Base-by-base conservation (phyloP, 208 protist species). In the Trypanosoma melophagium region DNA sequence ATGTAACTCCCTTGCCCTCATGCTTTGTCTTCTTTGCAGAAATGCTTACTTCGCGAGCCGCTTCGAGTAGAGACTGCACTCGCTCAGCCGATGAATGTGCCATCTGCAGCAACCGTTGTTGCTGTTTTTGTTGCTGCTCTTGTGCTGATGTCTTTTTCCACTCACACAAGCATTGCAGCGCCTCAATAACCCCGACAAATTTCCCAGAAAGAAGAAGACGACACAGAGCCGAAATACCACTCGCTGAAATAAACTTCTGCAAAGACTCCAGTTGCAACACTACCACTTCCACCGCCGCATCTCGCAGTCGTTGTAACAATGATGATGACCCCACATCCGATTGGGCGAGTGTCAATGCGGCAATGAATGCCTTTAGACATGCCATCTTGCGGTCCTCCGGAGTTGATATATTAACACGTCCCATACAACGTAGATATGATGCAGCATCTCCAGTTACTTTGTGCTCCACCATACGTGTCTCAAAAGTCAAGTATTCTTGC, bases 271-370 rank as follows among this genome's bases (percentile, higher is more conserved):
- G 49, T 40, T 83, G 52, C 19, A 28, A 7, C 35, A 61, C 49
- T 9, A 71, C 66, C 24, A 63, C 68, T 14, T 60, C 35, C 22
- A 69, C 60, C 19, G 74, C 74, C 24, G 38, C 49, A 7, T 45
- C 42, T 31, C 28, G 57, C 42, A 73, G 22, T 17, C 22, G 22
- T 24, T 55, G 21, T 59, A 62, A 17, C 2, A 63, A 8, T 17
- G 60, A 66, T 40, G 54, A 72, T 38, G 47, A 49, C 24, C 42
- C 35, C 47, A 28, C 25, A 14, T 64, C 57, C 21, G 28, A n/a
- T 47, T 68, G 66, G 2, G 70, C 62, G 35, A 86, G 65, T 24
- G 66, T 59, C 45, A 85, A 42, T 8, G 84, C 56, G 0, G 77
- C 41, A 17, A 71, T 62, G 41, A 89, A 67, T 50, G 79, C 19